These are phyloP conservation scores for Pezizomycotina sp. DNA, from an alignment of 2,329 filamentous ascomycete genomes.

Conservation along the genomic window DNA sequence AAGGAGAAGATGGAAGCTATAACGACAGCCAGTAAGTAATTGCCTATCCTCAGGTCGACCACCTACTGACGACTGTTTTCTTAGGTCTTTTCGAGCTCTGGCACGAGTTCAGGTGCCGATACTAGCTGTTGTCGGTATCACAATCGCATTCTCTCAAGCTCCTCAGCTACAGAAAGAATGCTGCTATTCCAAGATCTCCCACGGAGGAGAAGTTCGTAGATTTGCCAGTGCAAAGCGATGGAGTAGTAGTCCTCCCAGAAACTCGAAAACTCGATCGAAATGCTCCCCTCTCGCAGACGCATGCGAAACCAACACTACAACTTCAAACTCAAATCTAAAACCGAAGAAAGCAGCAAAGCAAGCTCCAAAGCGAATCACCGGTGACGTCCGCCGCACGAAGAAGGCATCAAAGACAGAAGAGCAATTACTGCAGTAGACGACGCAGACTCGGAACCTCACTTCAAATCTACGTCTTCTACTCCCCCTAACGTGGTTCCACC, in stretches of 20 bases:
- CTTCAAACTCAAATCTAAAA: constrained; percentile 9
- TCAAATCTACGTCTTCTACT: constrained; percentile 72
- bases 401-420: constrained; percentile 15
- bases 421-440: constrained; percentile 3
- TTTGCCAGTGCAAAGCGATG: too few relatives aligned
- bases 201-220: constrained; percentile 1
- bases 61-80: not conserved
- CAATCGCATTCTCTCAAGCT: constrained; percentile 4
- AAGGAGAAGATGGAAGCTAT: too few relatives aligned
- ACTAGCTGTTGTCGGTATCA: not conserved
- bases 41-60: not conserved
- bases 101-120: constrained; percentile 10
- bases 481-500: constrained; percentile 71
- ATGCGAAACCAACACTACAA: constrained; percentile 11
- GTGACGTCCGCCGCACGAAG: constrained; percentile 20
- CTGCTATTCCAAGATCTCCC: constrained; percentile 3
- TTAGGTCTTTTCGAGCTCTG: constrained; percentile 16
- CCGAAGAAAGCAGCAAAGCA: constrained; percentile 24
- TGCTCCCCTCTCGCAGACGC: constrained; percentile 14
- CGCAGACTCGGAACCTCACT: constrained; percentile 29
- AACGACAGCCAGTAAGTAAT: too few relatives aligned
- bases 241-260: constrained; percentile 10
- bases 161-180: too few relatives aligned
- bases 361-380: constrained; percentile 28
- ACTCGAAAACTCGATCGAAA: constrained; percentile 15